A percentile compares a stretch with the other conserved stretches of the same genome.
phyloP scores from a whole-genome alignment of 2,329 filamentous ascomycete genomes.

The Pseudogymnoascus pannorum region DNA sequence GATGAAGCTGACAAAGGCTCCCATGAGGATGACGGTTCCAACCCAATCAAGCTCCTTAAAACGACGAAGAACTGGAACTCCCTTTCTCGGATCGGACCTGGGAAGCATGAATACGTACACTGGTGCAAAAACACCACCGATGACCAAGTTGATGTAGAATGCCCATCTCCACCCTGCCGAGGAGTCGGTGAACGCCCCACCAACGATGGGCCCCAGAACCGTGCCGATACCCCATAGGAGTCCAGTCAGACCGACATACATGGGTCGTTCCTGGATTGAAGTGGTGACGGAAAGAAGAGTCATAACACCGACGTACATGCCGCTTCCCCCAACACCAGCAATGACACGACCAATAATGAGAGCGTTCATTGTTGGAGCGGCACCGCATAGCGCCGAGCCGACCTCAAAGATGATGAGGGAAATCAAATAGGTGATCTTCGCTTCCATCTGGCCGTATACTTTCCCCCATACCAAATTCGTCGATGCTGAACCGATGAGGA shows the following conservation, averaged over 20 bases:
- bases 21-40: conserved; percentile 26
- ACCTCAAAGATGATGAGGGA: conserved; percentile 26
- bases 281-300: conserved; percentile 36
- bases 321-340: conserved; percentile 38
- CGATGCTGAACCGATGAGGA: conserved; percentile 35
- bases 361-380: conserved; percentile 32
- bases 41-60: conserved; percentile 24
- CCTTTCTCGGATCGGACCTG: conserved; percentile 30
- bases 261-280: conserved; percentile 30
- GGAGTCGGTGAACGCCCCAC: conserved; percentile 38
- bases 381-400: conserved; percentile 30
- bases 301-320: conserved; percentile 40
- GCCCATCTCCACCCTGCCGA: conserved; percentile 39
- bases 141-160: conserved; percentile 51
- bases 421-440: conserved; percentile 28
- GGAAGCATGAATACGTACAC: conserved; percentile 39
- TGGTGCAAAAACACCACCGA: conserved; percentile 34
- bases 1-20: conserved; percentile 28
- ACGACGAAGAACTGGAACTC: neutral
- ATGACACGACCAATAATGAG: conserved; percentile 42
- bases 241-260: conserved; percentile 30
- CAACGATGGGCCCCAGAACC: conserved; percentile 41
- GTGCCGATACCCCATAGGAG: conserved; percentile 38
- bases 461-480: conserved; percentile 33
- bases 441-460: conserved; percentile 29